Evolutionary conservation across 2,329 filamentous ascomycete species (phyloP), one percentile per base, ranked within the genome.

Genomic region (Zymoseptoria crescenta): DNA sequence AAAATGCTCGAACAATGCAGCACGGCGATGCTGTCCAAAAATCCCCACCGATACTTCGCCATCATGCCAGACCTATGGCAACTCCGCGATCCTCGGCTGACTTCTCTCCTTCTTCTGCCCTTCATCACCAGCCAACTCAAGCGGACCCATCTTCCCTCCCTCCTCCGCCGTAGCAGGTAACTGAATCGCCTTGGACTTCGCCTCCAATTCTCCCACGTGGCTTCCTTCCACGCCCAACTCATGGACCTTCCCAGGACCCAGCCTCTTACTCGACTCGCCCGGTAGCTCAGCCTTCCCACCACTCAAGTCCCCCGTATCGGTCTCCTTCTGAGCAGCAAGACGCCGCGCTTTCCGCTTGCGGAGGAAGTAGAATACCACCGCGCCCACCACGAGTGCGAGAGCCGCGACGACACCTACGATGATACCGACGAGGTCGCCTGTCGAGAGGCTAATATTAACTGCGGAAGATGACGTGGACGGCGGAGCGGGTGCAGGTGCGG

Each of bases 341-440:
- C 49, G 19, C 24, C 24, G 50, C 8, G 51, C 52, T 54, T 51
- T 55, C 20, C 45, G 54, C n/a, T 35, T 55, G 2, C 56, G 56
- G 41, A 27, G 20, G 7, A 55, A 24, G 5, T 5, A 50, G 52
- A 55, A 51, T 1, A 55, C 24, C n/a, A 54, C 13, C 20, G 20
- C 56, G n/a, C 51, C 52, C 13, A 55, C 27, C 13, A 55, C 28
- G 6, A 29, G 19, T 16, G 27, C 27, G 4, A 58, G 9, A 16
- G n/a, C 56, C 13, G 48, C 45, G 24, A 57, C 21, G 19, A 55
- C 52, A 13, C 58, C 55, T 10, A 57, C 28, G 2, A 55, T 52
- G 6, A 57, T 55, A 19, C 58, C 58, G 19, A 48, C 58, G 57
- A 60, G 57, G 27, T 55, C 55, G 21, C 58, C 58, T 16, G 52